Evolutionary conservation across 1,284 basidiomycete species (phyloP).

Genomic region (Sparassis latifolia): DNA sequence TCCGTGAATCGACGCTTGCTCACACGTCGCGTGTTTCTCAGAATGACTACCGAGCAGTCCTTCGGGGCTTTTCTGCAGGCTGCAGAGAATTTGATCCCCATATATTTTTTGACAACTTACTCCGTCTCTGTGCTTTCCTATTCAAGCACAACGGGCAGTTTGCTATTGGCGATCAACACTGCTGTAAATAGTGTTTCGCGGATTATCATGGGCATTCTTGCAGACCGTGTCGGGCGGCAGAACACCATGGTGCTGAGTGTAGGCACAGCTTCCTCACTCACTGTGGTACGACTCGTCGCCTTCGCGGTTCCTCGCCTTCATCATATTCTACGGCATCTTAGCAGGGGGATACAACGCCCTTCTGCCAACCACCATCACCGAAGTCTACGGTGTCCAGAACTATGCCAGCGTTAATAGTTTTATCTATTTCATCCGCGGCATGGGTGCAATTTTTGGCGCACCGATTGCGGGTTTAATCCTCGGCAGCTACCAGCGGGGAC

Average conservation of each 20-base stretch:
- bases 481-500: constrained; percentile 28
- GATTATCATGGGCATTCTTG: constrained; percentile 35
- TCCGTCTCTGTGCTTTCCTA: constrained; percentile 34
- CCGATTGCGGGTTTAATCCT: constrained; percentile 36
- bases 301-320: constrained; percentile 31
- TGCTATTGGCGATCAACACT: constrained; percentile 36
- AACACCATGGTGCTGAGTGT: constrained; percentile 39
- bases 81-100: constrained; percentile 38
- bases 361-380: constrained; percentile 36
- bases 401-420: constrained; percentile 35
- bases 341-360: constrained; percentile 39
- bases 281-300: constrained; percentile 35
- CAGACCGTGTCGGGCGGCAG: constrained; percentile 37
- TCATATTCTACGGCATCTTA: constrained; percentile 33
- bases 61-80: constrained; percentile 38
- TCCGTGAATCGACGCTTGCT: constrained; percentile 8
- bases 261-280: constrained; percentile 8
- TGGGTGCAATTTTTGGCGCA: constrained; percentile 34
- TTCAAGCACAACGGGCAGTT: constrained; percentile 31
- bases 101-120: constrained; percentile 39
- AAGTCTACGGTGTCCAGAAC: constrained; percentile 36
- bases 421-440: constrained; percentile 35
- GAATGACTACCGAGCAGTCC: constrained; percentile 22
- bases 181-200: constrained; percentile 38
- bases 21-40: neutral